A percentile compares a stretch with the other conserved stretches of the same genome.
Evolutionary conservation across 768 basidiomycete genomes (phyloP).

Genomic region (Hygrophorus russula): DNA sequence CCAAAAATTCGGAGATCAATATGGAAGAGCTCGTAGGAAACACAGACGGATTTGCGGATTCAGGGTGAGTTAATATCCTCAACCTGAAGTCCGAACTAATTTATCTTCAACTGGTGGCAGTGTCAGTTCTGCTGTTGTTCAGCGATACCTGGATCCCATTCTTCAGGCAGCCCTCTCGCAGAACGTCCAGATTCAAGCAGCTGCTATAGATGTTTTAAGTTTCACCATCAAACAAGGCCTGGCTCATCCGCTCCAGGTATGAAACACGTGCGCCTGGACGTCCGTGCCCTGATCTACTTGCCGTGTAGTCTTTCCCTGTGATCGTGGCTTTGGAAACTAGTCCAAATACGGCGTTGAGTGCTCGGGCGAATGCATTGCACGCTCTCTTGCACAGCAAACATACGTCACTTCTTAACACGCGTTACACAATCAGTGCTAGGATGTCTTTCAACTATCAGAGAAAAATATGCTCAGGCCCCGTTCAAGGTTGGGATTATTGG

Average conservation of each 20-base stretch:
- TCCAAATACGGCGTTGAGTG: slow-evolving; percentile 43
- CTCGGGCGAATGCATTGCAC: slow-evolving; percentile 74
- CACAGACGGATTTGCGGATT: slow-evolving; percentile 92
- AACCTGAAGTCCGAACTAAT: background rate
- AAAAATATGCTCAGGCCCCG: slow-evolving; percentile 30
- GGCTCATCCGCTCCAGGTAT: slow-evolving; percentile 85
- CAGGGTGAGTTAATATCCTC: slow-evolving; percentile 53
- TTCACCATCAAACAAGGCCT: slow-evolving; percentile 94
- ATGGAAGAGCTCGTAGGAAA: slow-evolving; percentile 95
- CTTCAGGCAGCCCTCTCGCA: slow-evolving; percentile 70
- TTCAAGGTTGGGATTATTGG: slow-evolving; percentile 36
- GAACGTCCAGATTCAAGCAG: slow-evolving; percentile 58
- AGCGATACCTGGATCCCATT: slow-evolving; percentile 81
- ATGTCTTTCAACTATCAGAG: slow-evolving; percentile 80
- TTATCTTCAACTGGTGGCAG: slow-evolving; percentile 26
- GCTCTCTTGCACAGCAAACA: slow-evolving; percentile 81
- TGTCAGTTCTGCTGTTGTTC: slow-evolving; percentile 88
- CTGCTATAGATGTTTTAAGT: slow-evolving; percentile 83
- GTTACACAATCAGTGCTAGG: slow-evolving; percentile 71
- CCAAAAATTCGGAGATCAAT: slow-evolving; percentile 47
- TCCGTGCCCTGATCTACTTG: background rate
- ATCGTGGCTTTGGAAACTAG: slow-evolving; percentile 93
- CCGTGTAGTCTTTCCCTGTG: slow-evolving; percentile 70
- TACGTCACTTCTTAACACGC: slow-evolving; percentile 76
- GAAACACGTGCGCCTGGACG: background rate